Conservation (phyloP, 106 monocot species). For the Acanthochlamys bracteata region DNA sequence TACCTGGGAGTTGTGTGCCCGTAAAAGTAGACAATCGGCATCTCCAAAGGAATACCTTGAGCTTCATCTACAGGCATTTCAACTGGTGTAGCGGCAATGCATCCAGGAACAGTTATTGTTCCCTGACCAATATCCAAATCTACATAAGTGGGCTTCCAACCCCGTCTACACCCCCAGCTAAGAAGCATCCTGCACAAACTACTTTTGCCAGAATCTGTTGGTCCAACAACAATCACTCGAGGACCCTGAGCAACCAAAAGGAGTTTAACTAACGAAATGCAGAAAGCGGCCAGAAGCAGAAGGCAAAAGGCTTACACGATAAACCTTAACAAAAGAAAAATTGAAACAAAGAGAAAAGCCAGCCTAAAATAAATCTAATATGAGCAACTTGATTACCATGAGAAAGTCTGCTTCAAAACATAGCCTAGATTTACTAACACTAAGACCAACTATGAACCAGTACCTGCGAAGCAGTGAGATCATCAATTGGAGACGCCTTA, state of each 20-base stretch:
- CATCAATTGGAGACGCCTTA: constrained; percentile 33
- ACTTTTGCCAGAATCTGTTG: constrained; percentile 98
- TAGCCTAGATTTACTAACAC: no score
- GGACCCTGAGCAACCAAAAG: constrained; percentile 54
- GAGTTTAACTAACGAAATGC: neutral
- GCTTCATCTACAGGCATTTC: constrained; percentile 95
- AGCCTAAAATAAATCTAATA: no score
- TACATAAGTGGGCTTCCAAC: constrained; percentile 96
- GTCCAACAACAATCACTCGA: constrained; percentile 97
- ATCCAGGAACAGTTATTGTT: constrained; percentile 92
- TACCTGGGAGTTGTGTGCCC: constrained; percentile 93
- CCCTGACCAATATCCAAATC: constrained; percentile 99
- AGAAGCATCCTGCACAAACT: constrained; percentile 94
- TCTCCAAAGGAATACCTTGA: constrained; percentile 95
- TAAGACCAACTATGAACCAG: neutral
- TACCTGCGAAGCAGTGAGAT: constrained; percentile 56
- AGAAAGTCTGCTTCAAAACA: no score
- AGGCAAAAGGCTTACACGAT: neutral
- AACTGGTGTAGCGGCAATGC: constrained; percentile 87
- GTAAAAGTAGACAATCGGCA: constrained; percentile 84
- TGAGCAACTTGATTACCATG: no score
- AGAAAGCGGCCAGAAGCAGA: neutral
- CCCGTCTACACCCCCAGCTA: constrained; percentile 86
- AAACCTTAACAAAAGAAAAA: no score
- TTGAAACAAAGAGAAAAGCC: no score